Conservation (phyloP, 768 basidiomycete species). For the Pholiota conissans region DNA sequence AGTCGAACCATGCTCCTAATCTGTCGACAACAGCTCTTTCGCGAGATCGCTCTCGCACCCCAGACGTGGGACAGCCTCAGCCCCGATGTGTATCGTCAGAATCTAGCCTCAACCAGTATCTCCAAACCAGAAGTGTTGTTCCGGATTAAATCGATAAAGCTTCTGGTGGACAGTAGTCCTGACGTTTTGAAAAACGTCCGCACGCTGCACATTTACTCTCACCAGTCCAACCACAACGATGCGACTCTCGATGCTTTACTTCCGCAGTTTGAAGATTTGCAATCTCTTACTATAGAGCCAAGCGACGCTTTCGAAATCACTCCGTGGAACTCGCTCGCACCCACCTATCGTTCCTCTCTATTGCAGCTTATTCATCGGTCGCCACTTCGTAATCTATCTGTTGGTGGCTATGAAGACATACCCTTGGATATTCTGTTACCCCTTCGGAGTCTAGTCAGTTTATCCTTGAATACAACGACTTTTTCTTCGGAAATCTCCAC, state of each 20-base stretch:
- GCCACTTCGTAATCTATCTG: neutral
- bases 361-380: neutral
- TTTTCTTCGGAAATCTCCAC: no score
- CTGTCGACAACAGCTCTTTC: neutral
- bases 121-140: neutral
- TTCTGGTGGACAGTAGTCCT: neutral
- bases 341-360: neutral
- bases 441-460: neutral
- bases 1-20: neutral
- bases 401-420: neutral
- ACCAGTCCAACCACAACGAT: neutral
- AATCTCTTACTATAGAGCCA: neutral
- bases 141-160: neutral
- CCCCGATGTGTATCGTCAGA: no score
- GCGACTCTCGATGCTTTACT: neutral
- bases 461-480: neutral
- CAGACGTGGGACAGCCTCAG: neutral
- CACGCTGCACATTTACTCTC: neutral
- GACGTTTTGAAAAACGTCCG: neutral
- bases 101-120: neutral
- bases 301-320: neutral
- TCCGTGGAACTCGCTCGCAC: neutral
- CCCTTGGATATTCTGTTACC: neutral
- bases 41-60: neutral
- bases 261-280: neutral